Evolutionary conservation across 129 eudicot genomes (phyloP).

Genomic region (Flaveria ramosissima): DNA sequence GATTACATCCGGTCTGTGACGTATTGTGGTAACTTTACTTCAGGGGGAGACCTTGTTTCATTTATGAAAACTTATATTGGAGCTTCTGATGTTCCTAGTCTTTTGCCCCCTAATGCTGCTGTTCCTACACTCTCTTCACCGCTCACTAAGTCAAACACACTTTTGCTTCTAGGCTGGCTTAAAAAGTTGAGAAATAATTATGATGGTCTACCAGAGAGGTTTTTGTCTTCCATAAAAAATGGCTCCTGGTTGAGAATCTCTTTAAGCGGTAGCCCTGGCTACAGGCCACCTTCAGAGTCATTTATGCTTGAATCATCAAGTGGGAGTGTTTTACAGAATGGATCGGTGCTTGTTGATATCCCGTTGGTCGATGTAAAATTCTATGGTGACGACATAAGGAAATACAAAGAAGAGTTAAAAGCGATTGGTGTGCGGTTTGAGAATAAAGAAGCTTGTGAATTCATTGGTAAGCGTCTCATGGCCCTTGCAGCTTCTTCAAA

Average conservation of each 20-base stretch:
- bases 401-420: conserved; percentile 42
- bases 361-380: conserved; percentile 39
- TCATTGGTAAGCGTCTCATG: conserved; percentile 49
- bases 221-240: conserved; percentile 39
- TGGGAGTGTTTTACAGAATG: conserved; percentile 39
- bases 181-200: conserved; percentile 12
- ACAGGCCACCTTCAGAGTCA: conserved; percentile 50
- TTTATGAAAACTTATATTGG: conserved; percentile 34
- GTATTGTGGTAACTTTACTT: conserved; percentile 28
- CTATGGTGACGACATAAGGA: conserved; percentile 33
- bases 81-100: conserved; percentile 49
- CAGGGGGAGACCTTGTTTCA: conserved; percentile 22
- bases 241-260: conserved; percentile 56
- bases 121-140: conserved; percentile 45
- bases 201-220: conserved; percentile 26
- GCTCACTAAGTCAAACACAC: conserved; percentile 32
- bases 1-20: conserved; percentile 31
- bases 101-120: conserved; percentile 46
- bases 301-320: conserved; percentile 38
- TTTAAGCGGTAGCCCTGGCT: conserved; percentile 34
- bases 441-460: conserved; percentile 40
- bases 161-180: conserved; percentile 55
- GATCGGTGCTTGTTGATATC: conserved; percentile 50
- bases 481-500: conserved; percentile 36
- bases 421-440: conserved; percentile 47